These are phyloP conservation scores for Raphanus sativus DNA, from an alignment of 345 rosid species.

Conservation along the genomic window DNA sequence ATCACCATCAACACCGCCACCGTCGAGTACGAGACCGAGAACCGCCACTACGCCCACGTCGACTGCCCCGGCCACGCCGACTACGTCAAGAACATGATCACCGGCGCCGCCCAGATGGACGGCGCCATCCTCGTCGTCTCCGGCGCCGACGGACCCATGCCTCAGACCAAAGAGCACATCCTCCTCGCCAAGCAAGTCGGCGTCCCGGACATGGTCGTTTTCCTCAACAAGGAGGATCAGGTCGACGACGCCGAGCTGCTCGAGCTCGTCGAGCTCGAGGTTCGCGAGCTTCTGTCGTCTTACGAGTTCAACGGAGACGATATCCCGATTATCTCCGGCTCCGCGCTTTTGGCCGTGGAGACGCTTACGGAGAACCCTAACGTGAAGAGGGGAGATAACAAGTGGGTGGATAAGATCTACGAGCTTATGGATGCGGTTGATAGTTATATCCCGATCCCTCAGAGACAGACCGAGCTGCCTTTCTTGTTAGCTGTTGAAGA, in stretches of 20 bases:
- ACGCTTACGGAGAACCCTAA: constrained; percentile 67
- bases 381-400: constrained; percentile 70
- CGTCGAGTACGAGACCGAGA: constrained; percentile 87
- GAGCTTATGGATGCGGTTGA: constrained; percentile 93
- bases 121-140: constrained; percentile 87
- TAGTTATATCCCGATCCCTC: constrained; percentile 76
- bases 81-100: constrained; percentile 91
- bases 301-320: constrained; percentile 89
- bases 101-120: constrained; percentile 90
- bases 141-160: constrained; percentile 93
- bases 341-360: constrained; percentile 82
- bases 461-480: constrained; percentile 80
- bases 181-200: constrained; percentile 88
- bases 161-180: constrained; percentile 88
- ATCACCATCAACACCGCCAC: constrained; percentile 93
- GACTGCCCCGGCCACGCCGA: constrained; percentile 94
- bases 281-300: constrained; percentile 80
- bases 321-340: constrained; percentile 78
- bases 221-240: constrained; percentile 87
- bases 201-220: constrained; percentile 88
- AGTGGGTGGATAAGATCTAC: constrained; percentile 90
- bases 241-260: constrained; percentile 88
- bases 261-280: constrained; percentile 92
- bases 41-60: constrained; percentile 89
- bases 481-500: constrained; percentile 87